Evolutionary conservation across 352 stramenopile genomes (phyloP).

Genomic region (Globisporangium acanthophoron): DNA sequence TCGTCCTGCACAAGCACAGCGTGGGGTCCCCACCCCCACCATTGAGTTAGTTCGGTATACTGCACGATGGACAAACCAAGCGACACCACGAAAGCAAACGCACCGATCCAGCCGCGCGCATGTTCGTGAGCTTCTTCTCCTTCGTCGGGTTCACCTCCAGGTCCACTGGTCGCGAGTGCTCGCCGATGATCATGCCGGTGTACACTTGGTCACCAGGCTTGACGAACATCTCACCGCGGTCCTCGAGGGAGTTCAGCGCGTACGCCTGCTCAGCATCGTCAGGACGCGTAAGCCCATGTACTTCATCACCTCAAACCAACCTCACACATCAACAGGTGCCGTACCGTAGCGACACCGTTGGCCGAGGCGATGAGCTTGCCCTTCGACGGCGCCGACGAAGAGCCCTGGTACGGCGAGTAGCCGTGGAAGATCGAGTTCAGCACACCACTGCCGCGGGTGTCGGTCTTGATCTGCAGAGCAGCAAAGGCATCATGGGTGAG

Average conservation of each 20-base stretch:
- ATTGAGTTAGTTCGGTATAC: neutral
- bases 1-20: constrained; percentile 72
- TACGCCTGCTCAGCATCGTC: constrained; percentile 50
- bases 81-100: neutral
- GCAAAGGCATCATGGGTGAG: neutral
- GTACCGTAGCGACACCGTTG: constrained; percentile 58
- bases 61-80: neutral
- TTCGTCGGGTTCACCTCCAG: constrained; percentile 98
- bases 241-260: constrained; percentile 89
- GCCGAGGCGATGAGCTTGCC: constrained; percentile 81
- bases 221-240: constrained; percentile 95
- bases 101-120: constrained; percentile 89
- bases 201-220: constrained; percentile 94
- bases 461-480: constrained; percentile 86
- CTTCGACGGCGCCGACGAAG: constrained; percentile 67
- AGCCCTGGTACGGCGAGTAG: constrained; percentile 87
- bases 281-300: neutral
- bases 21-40: neutral
- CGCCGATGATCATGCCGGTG: constrained; percentile 97
- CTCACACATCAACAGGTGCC: neutral
- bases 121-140: constrained; percentile 97
- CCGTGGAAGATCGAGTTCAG: constrained; percentile 97
- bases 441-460: constrained; percentile 94
- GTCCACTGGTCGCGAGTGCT: constrained; percentile 94
- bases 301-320: neutral